Percentiles rank a stretch among this genome's conserved stretches.
Conservation (phyloP, 805 yeast genomes). For the Kodamaea lidongshanica region DNA sequence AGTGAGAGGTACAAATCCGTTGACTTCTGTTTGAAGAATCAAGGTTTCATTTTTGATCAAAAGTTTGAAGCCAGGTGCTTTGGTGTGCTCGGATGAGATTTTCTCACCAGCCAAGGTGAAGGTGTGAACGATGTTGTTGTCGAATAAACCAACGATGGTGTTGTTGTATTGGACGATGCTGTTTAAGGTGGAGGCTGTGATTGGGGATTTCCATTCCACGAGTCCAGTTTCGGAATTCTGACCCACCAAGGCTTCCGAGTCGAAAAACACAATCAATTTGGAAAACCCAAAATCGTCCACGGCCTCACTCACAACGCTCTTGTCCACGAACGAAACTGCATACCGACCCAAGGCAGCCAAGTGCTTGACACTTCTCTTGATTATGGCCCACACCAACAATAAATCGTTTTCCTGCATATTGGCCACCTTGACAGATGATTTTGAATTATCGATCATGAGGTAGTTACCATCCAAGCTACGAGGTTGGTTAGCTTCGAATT, state of each 20-base stretch:
- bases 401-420: conserved; percentile 22
- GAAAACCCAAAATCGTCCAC: conserved; percentile 27
- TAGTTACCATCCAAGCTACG: conserved; percentile 7
- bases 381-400: conserved; percentile 6
- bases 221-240: conserved; percentile 8
- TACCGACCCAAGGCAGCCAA: conserved; percentile 29
- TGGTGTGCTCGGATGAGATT: background rate
- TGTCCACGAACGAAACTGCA: conserved; percentile 10
- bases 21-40: conserved; percentile 1
- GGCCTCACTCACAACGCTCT: conserved; percentile 2
- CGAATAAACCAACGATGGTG: conserved; percentile 12
- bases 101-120: background rate
- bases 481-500: conserved; percentile 2
- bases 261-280: conserved; percentile 26
- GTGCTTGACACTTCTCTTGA: conserved; percentile 25
- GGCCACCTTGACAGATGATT: too few species aligned
- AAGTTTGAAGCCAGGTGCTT: background rate
- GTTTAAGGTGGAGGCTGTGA: conserved; percentile 2
- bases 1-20: too few species aligned
- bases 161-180: conserved; percentile 13
- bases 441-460: conserved; percentile 26
- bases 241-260: conserved; percentile 12
- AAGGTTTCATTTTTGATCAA: background rate
- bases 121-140: background rate
- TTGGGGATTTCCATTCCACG: conserved; percentile 6